Percentiles rank a stretch among this genome's conserved stretches.
Conservation (phyloP, 371 early-diverging fungal species). For the Funneliformis caledonium region DNA sequence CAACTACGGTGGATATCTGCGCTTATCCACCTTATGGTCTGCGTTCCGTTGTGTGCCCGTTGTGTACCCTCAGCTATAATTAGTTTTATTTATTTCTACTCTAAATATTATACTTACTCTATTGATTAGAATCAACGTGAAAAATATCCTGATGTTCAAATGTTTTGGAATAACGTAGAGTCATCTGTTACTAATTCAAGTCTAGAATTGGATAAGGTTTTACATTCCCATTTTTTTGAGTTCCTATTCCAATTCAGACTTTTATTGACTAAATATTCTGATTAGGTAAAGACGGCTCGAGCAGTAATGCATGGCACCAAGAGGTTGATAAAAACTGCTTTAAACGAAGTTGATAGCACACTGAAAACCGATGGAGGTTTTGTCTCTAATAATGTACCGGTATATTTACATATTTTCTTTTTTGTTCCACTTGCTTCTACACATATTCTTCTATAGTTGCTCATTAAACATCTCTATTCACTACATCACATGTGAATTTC, state of each 20-base stretch:
- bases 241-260: constrained; percentile 29
- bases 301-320: constrained; percentile 25
- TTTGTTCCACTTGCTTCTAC: constrained; percentile 17
- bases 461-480: constrained; percentile 2
- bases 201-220: constrained; percentile 11
- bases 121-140: constrained; percentile 21
- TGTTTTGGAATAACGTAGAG: constrained; percentile 37
- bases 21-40: constrained; percentile 38
- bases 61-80: constrained; percentile 8
- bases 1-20: constrained; percentile 25
- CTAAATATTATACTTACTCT: constrained; percentile 5
- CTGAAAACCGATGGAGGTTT: constrained; percentile 8
- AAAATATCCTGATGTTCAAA: not conserved
- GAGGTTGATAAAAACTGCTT: constrained; percentile 12
- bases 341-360: constrained; percentile 31
- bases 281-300: constrained; percentile 21
- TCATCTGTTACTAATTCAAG: constrained; percentile 4
- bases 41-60: constrained; percentile 33
- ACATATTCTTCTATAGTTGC: constrained; percentile 2
- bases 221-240: not conserved
- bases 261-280: constrained; percentile 14
- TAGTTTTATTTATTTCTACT: not conserved
- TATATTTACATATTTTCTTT: constrained; percentile 17
- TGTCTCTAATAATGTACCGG: not conserved
- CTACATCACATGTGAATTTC: constrained; percentile 12